Percentiles rank a stretch among this genome's conserved stretches.
Evolutionary conservation across 345 rosid species (phyloP).

Genomic region (Ceriops tagal): DNA sequence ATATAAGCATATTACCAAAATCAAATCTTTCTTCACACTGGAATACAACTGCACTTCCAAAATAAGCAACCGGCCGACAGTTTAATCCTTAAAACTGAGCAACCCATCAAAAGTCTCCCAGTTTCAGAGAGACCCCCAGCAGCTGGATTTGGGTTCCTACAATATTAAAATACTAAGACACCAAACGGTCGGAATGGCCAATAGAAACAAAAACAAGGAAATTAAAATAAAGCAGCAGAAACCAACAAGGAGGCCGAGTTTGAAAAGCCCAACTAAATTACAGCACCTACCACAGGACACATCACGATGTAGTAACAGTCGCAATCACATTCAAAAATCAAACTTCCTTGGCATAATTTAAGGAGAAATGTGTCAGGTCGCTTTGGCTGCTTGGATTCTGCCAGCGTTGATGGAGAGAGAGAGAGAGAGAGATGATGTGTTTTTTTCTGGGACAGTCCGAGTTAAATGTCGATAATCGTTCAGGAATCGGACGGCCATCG

Average conservation of each 20-base stretch:
- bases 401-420: constrained; percentile 3
- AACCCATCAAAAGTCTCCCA: constrained; percentile 9
- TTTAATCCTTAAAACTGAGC: constrained; percentile 8
- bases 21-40: constrained; percentile 6
- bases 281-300: constrained; percentile 11
- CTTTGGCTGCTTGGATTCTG: constrained; percentile 31
- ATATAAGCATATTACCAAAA: constrained; percentile 7
- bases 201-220: not conserved
- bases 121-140: constrained; percentile 21
- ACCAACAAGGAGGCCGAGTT: constrained; percentile 9
- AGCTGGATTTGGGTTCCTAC: constrained; percentile 15
- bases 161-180: constrained; percentile 7
- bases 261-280: constrained; percentile 11
- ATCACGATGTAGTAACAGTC: constrained; percentile 3
- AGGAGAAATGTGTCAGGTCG: constrained; percentile 39
- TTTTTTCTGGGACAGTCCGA: not conserved
- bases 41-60: constrained; percentile 24
- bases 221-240: not conserved
- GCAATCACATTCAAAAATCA: constrained; percentile 44
- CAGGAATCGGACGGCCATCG: constrained; percentile 38
- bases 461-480: constrained; percentile 23
- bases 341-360: constrained; percentile 8
- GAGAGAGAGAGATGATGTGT: not conserved
- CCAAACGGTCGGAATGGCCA: constrained; percentile 30
- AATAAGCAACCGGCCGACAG: constrained; percentile 18